Evolutionary conservation across 495 filamentous ascomycete genomes (phyloP).

Genomic region (Aspergillus nanangensis): DNA sequence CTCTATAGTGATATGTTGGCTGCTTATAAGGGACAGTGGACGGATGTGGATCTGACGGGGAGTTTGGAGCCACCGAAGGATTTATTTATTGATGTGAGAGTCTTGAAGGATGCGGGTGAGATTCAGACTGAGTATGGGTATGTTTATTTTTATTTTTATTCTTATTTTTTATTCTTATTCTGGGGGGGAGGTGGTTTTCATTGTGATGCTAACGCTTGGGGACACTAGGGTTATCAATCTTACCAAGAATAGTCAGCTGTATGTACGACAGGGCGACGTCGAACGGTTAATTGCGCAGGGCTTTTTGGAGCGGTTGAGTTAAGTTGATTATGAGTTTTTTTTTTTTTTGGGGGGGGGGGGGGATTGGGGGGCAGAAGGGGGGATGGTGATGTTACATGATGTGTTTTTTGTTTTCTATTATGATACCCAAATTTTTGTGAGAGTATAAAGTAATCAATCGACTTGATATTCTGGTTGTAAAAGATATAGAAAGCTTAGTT

Average conservation of each 20-base stretch:
- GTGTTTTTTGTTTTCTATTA: background rate
- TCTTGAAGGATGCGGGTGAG: slow-evolving; percentile 95
- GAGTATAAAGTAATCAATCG: no score
- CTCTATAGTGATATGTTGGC: slow-evolving; percentile 89
- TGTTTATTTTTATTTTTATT: slow-evolving; percentile 20
- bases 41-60: slow-evolving; percentile 94
- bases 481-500: no score
- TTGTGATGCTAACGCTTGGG: slow-evolving; percentile 7
- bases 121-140: slow-evolving; percentile 99
- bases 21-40: slow-evolving; percentile 98
- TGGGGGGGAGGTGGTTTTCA: no score
- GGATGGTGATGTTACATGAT: background rate
- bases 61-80: slow-evolving; percentile 91
- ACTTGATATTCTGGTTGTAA: no score
- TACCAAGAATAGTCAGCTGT: slow-evolving; percentile 97
- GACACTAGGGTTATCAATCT: slow-evolving; percentile 83
- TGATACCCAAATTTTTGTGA: slow-evolving; percentile 2
- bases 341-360: no score
- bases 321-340: slow-evolving; percentile 23
- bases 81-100: slow-evolving; percentile 95
- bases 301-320: slow-evolving; percentile 91
- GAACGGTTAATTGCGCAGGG: slow-evolving; percentile 93
- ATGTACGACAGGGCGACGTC: slow-evolving; percentile 94
- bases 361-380: background rate
- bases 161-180: slow-evolving; percentile 3